Evolutionary conservation across 805 yeast species (phyloP).

Genomic region (Millerozyma acaciae): DNA sequence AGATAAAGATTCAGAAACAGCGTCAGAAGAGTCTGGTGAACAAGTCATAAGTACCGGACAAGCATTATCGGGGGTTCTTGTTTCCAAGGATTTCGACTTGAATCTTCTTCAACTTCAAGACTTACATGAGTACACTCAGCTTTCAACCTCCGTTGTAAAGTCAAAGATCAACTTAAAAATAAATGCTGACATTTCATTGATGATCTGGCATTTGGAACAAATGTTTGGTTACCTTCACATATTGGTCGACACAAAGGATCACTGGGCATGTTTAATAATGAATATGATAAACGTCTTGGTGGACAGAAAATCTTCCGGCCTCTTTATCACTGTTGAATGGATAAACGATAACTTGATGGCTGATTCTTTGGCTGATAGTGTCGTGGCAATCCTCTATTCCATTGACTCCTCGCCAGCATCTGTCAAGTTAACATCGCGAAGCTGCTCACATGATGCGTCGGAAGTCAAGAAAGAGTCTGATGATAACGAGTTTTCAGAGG

Average conservation of each 20-base stretch:
- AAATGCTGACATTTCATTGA: conserved; percentile 74
- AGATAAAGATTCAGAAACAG: conserved; percentile 5
- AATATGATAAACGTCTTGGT: conserved; percentile 40
- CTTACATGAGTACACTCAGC: conserved; percentile 80
- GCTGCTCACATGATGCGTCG: conserved; percentile 43
- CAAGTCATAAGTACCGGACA: conserved; percentile 24
- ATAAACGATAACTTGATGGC: conserved; percentile 74
- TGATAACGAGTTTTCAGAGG: conserved; percentile 11
- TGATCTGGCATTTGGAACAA: conserved; percentile 86
- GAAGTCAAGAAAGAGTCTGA: conserved; percentile 17
- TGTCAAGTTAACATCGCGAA: conserved; percentile 73
- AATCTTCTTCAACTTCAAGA: conserved; percentile 81
- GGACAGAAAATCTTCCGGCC: conserved; percentile 32
- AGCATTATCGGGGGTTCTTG: conserved; percentile 74
- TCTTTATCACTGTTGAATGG: conserved; percentile 77
- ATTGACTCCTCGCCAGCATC: conserved; percentile 95
- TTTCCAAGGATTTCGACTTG: conserved; percentile 86
- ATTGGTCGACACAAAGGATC: conserved; percentile 48
- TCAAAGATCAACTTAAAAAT: conserved; percentile 78
- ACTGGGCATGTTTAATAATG: conserved; percentile 44
- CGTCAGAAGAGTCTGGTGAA: conserved; percentile 2
- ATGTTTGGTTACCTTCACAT: conserved; percentile 89
- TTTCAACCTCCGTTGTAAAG: conserved; percentile 78
- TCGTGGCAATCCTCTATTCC: conserved; percentile 82
- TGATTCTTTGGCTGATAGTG: conserved; percentile 92